Evolutionary conservation across 2,329 filamentous ascomycete genomes (phyloP).

Genomic region (Neoscytalidium dimidiatum): DNA sequence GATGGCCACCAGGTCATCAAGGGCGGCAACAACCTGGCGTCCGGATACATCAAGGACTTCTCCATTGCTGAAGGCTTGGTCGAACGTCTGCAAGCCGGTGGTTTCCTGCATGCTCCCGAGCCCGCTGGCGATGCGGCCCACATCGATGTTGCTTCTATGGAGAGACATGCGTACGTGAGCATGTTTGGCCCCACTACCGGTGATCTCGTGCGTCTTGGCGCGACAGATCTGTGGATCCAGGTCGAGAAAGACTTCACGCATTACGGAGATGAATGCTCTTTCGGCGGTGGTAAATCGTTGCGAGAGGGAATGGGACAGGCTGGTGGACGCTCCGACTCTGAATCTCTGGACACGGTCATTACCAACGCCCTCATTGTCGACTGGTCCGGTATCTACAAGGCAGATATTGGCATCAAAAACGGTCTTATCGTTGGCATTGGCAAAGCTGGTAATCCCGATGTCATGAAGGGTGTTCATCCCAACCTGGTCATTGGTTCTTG

Average conservation of each 20-base stretch:
- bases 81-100: constrained; percentile 65
- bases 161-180: constrained; percentile 73
- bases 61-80: constrained; percentile 67
- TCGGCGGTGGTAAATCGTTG: constrained; percentile 91
- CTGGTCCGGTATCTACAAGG: constrained; percentile 92
- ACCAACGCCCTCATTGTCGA: constrained; percentile 90
- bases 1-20: constrained; percentile 76
- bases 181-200: constrained; percentile 96
- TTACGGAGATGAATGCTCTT: constrained; percentile 93
- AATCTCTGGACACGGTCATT: constrained; percentile 81
- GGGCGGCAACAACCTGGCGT: constrained; percentile 80
- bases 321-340: constrained; percentile 69
- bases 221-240: constrained; percentile 85
- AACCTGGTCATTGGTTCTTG: constrained; percentile 82
- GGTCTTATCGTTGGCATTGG: constrained; percentile 86
- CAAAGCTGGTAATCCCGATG: constrained; percentile 95
- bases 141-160: constrained; percentile 69
- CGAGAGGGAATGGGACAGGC: constrained; percentile 96
- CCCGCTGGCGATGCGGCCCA: constrained; percentile 58
- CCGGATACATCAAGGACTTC: constrained; percentile 67
- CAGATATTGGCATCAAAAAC: constrained; percentile 90
- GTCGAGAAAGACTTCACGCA: constrained; percentile 83
- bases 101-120: constrained; percentile 76
- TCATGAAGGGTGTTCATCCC: constrained; percentile 83
- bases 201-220: constrained; percentile 77